Conservation (phyloP, 2,329 filamentous ascomycete species). For the Ascochyta viciae-villosae region DNA sequence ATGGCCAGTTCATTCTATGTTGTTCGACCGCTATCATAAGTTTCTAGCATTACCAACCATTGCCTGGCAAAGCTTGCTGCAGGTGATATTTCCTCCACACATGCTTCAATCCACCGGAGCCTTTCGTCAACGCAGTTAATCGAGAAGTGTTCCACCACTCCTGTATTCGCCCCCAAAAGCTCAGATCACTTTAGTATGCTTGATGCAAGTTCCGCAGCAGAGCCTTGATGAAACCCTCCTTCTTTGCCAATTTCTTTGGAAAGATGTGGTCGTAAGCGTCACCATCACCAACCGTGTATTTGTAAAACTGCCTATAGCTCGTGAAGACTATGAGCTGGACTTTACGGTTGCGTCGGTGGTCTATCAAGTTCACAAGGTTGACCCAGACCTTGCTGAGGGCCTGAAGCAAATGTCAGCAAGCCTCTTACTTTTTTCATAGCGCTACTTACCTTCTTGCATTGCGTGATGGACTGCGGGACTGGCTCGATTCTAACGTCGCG, state of each 20-base stretch:
- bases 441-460: slow-evolving; percentile 34
- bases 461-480: slow-evolving; percentile 23
- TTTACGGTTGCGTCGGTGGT: slow-evolving; percentile 28
- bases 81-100: no score
- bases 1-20: no score
- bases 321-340: slow-evolving; percentile 19
- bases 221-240: slow-evolving; percentile 29
- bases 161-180: not conserved
- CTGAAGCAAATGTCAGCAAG: slow-evolving; percentile 9
- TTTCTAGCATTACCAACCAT: no score
- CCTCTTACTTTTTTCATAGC: not conserved
- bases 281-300: slow-evolving; percentile 16
- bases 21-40: no score
- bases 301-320: slow-evolving; percentile 19
- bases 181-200: not conserved
- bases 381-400: slow-evolving; percentile 25
- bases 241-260: slow-evolving; percentile 29
- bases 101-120: no score
- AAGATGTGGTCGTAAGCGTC: slow-evolving; percentile 18
- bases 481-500: slow-evolving; percentile 20
- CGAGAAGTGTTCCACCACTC: no score
- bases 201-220: slow-evolving; percentile 12
- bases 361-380: slow-evolving; percentile 34
- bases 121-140: no score
- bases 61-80: no score